Evolutionary conservation across 139 green algal genomes (phyloP), one percentile per base, ranked within the genome.

Genomic region (Asterochloris sp.): DNA sequence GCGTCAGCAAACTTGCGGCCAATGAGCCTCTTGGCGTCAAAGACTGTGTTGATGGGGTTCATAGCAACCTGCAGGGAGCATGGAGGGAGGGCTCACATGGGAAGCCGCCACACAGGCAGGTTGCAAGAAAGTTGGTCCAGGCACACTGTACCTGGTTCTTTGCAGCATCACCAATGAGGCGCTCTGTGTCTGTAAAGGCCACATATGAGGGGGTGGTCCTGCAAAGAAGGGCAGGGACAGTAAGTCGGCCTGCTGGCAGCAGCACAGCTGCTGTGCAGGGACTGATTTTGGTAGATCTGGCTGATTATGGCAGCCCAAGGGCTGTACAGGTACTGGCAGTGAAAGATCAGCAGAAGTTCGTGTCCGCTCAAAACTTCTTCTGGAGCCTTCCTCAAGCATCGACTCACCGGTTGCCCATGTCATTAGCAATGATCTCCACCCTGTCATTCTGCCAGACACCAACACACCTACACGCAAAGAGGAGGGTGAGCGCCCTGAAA

Each of bases 1-100:
- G 93, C 68, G 77, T 98, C 96, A 2, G 74, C 82, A 87, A 95
- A 97, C 85, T 96, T 96, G 81, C 96, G 91, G 24, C 96, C 96
- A 83, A 99, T 99, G 13, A 99, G 86, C 80, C 96, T 90, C 93
- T 99, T 99, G 83, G 96, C 96, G 78, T 99, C 96, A 78, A 98
- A 99, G 15, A 99, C 94, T n/a, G 96, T 98, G 93, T 98, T 98
- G 14, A 73, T 91, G 19, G 94, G 94, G 89, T 98, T 98, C 89
- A 97, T 92, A 13, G 92, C 88, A 54, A 88, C 83, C 86, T 88
- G 79, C 73, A 76, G 11, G 12, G 29, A 6, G 38, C 38, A 6
- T 6, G 38, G 6, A 54, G 38, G 38, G 38, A 54, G 38, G 38
- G 38, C 38, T 54, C 38, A 54, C 6, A 54, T 54, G 4, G 6